Evolutionary conservation across 169 alveolate genomes (phyloP).

Genomic region (Babesia bigemina): DNA sequence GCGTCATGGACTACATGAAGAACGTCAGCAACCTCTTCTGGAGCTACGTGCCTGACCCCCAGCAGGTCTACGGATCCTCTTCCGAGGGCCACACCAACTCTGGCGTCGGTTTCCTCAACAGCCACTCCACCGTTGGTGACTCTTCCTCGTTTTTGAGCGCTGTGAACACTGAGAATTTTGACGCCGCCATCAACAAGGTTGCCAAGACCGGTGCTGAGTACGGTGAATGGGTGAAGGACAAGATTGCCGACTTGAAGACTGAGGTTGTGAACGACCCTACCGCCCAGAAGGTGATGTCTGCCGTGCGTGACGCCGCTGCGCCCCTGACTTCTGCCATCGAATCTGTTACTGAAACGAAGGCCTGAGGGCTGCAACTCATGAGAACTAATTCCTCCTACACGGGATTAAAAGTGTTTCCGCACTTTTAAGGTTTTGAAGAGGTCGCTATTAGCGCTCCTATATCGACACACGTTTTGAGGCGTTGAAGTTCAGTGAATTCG

Average conservation of each 20-base stretch:
- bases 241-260: background rate
- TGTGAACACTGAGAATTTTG: background rate
- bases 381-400: too few relatives aligned
- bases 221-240: background rate
- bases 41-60: background rate
- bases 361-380: too few relatives aligned
- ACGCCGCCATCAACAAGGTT: background rate
- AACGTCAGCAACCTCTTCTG: background rate
- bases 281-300: background rate
- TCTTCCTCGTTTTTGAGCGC: background rate
- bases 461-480: too few relatives aligned
- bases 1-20: background rate
- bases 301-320: too few relatives aligned
- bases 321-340: too few relatives aligned
- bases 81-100: background rate
- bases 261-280: background rate
- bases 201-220: conserved; percentile 1
- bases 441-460: too few relatives aligned
- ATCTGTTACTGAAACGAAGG: too few relatives aligned
- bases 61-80: background rate
- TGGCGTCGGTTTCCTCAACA: background rate
- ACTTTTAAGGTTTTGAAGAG: too few relatives aligned
- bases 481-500: too few relatives aligned
- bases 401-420: too few relatives aligned
- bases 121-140: background rate